A percentile compares a stretch with the other conserved stretches of the same genome.
Conservation (phyloP, 805 yeast genomes). For the Metschnikowia cubensis region DNA sequence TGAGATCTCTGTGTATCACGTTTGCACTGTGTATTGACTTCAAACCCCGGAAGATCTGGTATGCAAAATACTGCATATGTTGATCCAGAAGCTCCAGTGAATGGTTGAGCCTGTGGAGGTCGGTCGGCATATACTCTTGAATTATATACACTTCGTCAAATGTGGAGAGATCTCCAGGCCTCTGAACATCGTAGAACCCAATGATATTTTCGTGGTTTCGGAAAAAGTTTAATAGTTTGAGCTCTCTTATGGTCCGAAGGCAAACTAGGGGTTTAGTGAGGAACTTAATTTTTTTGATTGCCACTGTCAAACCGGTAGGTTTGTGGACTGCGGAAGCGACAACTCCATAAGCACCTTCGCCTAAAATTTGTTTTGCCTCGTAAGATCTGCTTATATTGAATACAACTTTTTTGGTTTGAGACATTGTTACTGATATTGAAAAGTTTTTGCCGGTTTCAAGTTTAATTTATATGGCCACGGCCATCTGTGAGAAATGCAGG, state of each 20-base stretch:
- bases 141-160: conserved; percentile 71
- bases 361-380: conserved; percentile 56
- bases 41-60: conserved; percentile 67
- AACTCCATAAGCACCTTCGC: conserved; percentile 81
- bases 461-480: background rate
- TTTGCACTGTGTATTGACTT: conserved; percentile 69
- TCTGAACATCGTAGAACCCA: conserved; percentile 60
- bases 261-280: conserved; percentile 63
- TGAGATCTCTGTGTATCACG: conserved; percentile 73
- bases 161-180: conserved; percentile 52
- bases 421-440: background rate
- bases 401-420: conserved; percentile 22
- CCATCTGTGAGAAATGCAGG: background rate
- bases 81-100: conserved; percentile 58
- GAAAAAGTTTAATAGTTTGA: conserved; percentile 61
- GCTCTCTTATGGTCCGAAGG: conserved; percentile 66
- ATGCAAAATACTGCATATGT: conserved; percentile 65
- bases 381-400: conserved; percentile 64
- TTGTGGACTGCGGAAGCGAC: conserved; percentile 67
- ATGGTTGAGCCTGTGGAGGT: conserved; percentile 58
- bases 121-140: conserved; percentile 77
- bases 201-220: conserved; percentile 70
- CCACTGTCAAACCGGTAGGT: conserved; percentile 60
- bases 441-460: background rate
- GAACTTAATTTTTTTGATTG: conserved; percentile 74